phyloP scores from a whole-genome alignment of 495 filamentous ascomycete species.

The Zalerion maritima region DNA sequence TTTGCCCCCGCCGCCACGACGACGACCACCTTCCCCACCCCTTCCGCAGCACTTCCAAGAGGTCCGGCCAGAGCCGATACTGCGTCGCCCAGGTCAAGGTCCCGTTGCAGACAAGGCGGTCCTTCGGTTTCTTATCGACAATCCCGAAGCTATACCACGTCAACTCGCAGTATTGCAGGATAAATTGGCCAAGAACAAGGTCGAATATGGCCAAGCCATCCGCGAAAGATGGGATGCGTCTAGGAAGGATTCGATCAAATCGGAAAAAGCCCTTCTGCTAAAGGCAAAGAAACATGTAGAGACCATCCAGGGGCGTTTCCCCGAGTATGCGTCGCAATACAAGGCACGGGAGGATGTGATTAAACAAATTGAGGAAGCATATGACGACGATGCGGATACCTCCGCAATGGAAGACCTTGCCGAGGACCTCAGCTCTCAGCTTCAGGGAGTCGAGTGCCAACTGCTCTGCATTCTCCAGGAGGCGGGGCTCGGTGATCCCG shows the following conservation, averaged over 20 bases:
- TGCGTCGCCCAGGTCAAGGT: no score
- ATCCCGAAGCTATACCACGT: no score
- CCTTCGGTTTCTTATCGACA: no score
- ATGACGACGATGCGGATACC: constrained; percentile 22
- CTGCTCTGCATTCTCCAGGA: constrained; percentile 17
- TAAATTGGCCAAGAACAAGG: constrained; percentile 16
- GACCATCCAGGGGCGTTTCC: constrained; percentile 12
- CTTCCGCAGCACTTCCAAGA: constrained; percentile 8
- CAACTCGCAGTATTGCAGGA: constrained; percentile 14
- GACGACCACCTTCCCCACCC: constrained; percentile 12
- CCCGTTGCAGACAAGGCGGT: no score
- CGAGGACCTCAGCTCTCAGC: constrained; percentile 16
- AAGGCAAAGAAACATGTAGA: constrained; percentile 19
- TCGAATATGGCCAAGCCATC: constrained; percentile 19
- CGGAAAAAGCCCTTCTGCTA: constrained; percentile 17
- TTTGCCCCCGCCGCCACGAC: no score
- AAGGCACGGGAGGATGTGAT: constrained; percentile 19
- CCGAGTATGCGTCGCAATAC: constrained; percentile 14
- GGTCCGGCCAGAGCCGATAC: no score
- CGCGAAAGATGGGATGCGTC: constrained; percentile 15
- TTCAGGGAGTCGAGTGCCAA: constrained; percentile 14
- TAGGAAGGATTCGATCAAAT: constrained; percentile 19
- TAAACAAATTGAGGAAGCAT: constrained; percentile 21
- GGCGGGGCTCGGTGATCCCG: constrained; percentile 22
- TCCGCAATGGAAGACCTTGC: constrained; percentile 22